Evolutionary conservation across 495 filamentous ascomycete genomes (phyloP), one percentile per base, ranked within the genome.

Genomic region (Pseudomonodictys pantanalensis): DNA sequence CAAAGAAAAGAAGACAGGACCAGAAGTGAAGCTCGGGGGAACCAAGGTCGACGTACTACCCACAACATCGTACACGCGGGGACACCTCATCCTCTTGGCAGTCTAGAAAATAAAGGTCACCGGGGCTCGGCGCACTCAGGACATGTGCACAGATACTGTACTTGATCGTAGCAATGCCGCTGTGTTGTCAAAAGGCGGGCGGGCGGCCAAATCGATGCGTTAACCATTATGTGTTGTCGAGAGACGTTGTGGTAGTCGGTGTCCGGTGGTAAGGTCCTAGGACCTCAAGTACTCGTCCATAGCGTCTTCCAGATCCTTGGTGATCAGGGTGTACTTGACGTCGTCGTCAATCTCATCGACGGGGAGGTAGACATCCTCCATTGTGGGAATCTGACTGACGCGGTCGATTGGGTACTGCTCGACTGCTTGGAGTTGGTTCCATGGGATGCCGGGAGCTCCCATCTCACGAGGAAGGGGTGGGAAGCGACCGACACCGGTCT

Each of bases 341-440:
- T 60, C 56, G 8, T 64, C 56, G 15, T 56, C 52, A 25, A 68
- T 68, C 52, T 68, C 65, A 23, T 68, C 65, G 3, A 68, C 65
- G 6, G 65, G 65, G 1, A 64, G 60, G 24, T 56, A 52, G 11
- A 64, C 41, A 26, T 68, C 65, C 20, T 68, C 65, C 45, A 64
- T 39, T 9, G 39, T 48, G 1, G 65, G 65, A 12, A 64, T 33
- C 7, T 44, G 26, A 4, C 49, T 25, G 23, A 62, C 59, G 12
- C 58, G 43, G 38, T 68, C 65, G 3, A 68, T 25, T 0, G 24
- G 25, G 26, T 56, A 64, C 17, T 52, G 42, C 35, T 56, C 43
- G 2, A 68, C 20, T 7, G 24, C 45, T 17, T 49, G 38, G 7
- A 64, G 56, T 26, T 68, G 56, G 35, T 57, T 50, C 65, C 65